A percentile compares a stretch with the other conserved stretches of the same genome.
phyloP scores from a whole-genome alignment of 139 green algal genomes.

The Choricystis sp. region DNA sequence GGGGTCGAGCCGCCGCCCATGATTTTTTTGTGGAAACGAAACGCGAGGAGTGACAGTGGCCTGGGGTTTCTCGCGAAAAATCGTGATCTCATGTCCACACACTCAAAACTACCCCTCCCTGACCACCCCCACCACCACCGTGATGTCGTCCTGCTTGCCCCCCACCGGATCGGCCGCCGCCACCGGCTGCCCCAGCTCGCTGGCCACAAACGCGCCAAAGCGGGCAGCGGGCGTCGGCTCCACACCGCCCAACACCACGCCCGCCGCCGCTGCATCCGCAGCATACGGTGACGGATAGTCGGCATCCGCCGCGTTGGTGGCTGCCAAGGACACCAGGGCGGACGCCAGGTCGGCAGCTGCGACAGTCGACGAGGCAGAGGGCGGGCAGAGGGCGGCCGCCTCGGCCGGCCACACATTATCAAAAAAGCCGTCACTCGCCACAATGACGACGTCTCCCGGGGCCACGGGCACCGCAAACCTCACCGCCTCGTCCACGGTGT shows the following conservation, averaged over 20 bases:
- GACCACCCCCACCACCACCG: not conserved
- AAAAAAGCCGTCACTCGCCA: slow-evolving; percentile 85
- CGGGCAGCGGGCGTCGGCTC: not conserved
- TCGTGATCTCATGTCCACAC: too few relatives aligned
- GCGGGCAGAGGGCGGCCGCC: slow-evolving; percentile 25
- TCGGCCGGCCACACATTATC: slow-evolving; percentile 93
- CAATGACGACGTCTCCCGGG: slow-evolving; percentile 52
- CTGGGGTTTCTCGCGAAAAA: too few relatives aligned
- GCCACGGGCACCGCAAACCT: slow-evolving; percentile 28
- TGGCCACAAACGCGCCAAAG: not conserved
- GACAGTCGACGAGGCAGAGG: not conserved
- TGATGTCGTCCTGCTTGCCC: not conserved
- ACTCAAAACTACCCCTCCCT: too few relatives aligned
- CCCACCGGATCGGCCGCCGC: not conserved
- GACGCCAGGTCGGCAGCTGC: not conserved
- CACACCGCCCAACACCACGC: too few relatives aligned
- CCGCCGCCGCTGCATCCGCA: not conserved
- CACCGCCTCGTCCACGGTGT: slow-evolving; percentile 27
- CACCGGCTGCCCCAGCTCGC: not conserved
- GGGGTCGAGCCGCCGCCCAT: too few relatives aligned
- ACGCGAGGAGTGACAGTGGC: too few relatives aligned
- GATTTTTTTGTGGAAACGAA: too few relatives aligned
- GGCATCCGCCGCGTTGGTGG: not conserved
- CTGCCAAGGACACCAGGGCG: not conserved
- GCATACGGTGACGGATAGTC: not conserved